Evolutionary conservation across 768 basidiomycete species (phyloP).

Genomic region (Mycena galopus): DNA sequence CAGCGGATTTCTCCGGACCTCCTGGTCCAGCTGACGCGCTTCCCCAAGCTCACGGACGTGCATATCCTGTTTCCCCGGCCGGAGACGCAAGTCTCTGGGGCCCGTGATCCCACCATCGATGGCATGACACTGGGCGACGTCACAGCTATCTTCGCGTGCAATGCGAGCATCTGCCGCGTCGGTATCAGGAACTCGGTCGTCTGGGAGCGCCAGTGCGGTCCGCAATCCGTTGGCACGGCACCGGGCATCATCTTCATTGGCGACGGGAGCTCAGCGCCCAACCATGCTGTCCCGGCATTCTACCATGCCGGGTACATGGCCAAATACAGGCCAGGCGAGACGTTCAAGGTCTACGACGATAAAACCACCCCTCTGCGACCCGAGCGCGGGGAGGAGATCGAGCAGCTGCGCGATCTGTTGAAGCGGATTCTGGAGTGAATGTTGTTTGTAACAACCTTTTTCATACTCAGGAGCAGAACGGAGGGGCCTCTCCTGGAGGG

Average conservation of each 20-base stretch:
- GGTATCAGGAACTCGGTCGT: conserved; percentile 31
- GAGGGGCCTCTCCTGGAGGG: too few relatives aligned
- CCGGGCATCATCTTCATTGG: conserved; percentile 8
- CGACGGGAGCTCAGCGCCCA: conserved; percentile 6
- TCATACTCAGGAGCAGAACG: too few relatives aligned
- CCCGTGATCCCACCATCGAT: neutral
- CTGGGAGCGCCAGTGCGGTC: conserved; percentile 16
- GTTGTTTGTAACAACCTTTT: too few relatives aligned
- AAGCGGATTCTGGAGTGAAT: neutral
- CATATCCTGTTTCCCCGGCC: conserved; percentile 28
- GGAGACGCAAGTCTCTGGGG: neutral
- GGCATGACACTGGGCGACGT: neutral
- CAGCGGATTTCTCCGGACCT: neutral
- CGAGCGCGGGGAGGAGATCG: conserved; percentile 15
- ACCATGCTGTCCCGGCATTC: conserved; percentile 8
- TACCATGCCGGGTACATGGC: conserved; percentile 25
- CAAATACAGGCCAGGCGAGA: too few relatives aligned
- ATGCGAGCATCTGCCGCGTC: conserved; percentile 19
- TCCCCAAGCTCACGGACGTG: conserved; percentile 9
- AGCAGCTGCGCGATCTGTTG: conserved; percentile 9
- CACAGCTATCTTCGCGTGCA: conserved; percentile 6
- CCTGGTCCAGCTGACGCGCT: neutral
- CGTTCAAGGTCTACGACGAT: neutral
- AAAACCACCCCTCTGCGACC: conserved; percentile 9
- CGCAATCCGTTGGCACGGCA: neutral